Conservation (phyloP, 2,329 filamentous ascomycete genomes). For the Apiospora saccharicola region DNA sequence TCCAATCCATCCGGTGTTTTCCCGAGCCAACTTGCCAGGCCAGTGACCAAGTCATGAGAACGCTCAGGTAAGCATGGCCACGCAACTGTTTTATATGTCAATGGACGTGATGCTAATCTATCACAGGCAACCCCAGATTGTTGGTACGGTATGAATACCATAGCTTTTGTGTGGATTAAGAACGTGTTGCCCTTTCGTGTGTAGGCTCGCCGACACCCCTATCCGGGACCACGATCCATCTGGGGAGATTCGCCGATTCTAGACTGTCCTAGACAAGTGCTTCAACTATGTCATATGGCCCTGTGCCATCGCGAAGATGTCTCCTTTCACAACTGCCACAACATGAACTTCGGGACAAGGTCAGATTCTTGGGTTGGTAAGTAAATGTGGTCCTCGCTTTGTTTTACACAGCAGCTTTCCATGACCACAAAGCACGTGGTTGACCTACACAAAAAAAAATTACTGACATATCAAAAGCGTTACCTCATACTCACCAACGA, state of each 20-base stretch:
- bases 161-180: background rate
- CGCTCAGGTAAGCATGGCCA: background rate
- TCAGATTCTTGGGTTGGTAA: constrained; percentile 93
- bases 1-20: background rate
- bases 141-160: background rate
- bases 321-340: constrained; percentile 68
- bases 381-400: constrained; percentile 39
- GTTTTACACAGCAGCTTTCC: background rate
- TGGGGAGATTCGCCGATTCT: background rate
- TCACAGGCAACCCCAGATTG: background rate
- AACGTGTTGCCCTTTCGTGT: background rate
- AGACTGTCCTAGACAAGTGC: too few relatives aligned
- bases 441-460: background rate
- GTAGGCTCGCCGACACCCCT: background rate
- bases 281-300: constrained; percentile 60
- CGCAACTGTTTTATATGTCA: background rate
- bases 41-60: background rate
- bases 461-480: constrained; percentile 50
- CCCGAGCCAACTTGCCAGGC: background rate
- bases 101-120: background rate
- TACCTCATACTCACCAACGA: constrained; percentile 56
- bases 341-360: constrained; percentile 71
- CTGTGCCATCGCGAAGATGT: constrained; percentile 69
- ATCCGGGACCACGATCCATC: background rate
- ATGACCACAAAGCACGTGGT: background rate